Evolutionary conservation across 129 eudicot genomes (phyloP), one percentile per base, ranked within the genome.

Genomic region (Dittrichia graveolens): DNA sequence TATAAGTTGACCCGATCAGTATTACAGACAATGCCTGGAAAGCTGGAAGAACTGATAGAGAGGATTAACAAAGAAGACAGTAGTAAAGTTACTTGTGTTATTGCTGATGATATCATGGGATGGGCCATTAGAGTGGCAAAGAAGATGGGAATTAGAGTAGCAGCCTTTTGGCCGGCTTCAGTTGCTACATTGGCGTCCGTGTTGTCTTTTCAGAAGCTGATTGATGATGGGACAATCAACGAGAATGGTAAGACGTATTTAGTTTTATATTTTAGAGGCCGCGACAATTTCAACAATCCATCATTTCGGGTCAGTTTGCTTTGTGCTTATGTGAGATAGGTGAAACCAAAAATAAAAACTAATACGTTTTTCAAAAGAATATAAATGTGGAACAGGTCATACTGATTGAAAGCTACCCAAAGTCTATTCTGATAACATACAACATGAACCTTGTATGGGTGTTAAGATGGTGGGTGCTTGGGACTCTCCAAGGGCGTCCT

Each of bases 151-250:
- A 73, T 85, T 45, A 72, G 60, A 40, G 31, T 76, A 54, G 89
- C 79, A 1, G 71, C 79, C 24, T 84, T 84, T 73, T 65, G 70
- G 34, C 85, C 96, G 24, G 82, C 96, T 8, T 61, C 88, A 10
- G 83, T 73, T 15, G 73, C 82, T 14, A 24, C 67, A 24, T 52
- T 80, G 65, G 88, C 82, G 39, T 45, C 60, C 4, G 0, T 16
- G 5, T 7, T 80, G 11, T 59, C 78, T 55, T 5, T 59, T 39
- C 81, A 52, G 6, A 83, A 77, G 13, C 15, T 87, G 39, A 66
- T 87, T 16, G 85, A 81, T 61, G 87, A 87, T 44, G 84, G 84
- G 60, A 70, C 79, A 11, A 61, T 87, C 40, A 62, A 81, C 52
- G 8, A 73, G 2, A 70, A 81, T 41, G 96, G 94, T 90, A 40